Conservation (phyloP, 2,329 filamentous ascomycete species). For the Talaromyces funiculosus region DNA sequence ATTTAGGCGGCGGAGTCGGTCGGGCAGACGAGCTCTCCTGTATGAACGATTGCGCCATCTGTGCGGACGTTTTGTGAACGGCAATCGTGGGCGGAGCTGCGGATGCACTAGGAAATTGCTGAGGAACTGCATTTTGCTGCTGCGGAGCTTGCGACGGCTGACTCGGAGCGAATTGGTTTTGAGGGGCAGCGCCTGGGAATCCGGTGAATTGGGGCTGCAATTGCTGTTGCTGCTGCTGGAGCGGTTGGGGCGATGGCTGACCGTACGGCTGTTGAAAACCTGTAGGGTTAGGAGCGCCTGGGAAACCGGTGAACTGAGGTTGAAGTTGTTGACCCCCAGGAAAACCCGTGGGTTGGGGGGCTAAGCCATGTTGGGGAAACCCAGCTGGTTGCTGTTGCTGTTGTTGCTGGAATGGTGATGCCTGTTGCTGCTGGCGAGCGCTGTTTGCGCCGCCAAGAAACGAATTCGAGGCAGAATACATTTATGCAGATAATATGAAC, state of each 20-base stretch:
- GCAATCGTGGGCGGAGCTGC: conserved; percentile 47
- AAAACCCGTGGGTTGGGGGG: conserved; percentile 52
- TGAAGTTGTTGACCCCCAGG: conserved; percentile 49
- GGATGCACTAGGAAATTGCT: conserved; percentile 40
- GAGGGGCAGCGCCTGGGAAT: conserved; percentile 39
- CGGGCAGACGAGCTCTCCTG: conserved; percentile 48
- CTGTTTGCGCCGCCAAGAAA: conserved; percentile 75
- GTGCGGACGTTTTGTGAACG: conserved; percentile 55
- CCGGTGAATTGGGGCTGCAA: conserved; percentile 59
- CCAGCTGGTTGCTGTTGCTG: conserved; percentile 36
- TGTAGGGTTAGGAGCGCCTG: conserved; percentile 40
- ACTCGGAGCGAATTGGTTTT: conserved; percentile 23
- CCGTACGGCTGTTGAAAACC: conserved; percentile 30
- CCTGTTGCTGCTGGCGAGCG: conserved; percentile 58
- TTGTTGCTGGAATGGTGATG: conserved; percentile 42
- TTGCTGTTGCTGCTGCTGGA: conserved; percentile 28
- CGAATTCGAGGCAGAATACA: conserved; percentile 88
- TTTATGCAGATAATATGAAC: conserved; percentile 38
- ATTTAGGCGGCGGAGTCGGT: conserved; percentile 56
- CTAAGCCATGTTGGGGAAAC: conserved; percentile 45
- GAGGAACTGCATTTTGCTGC: conserved; percentile 19
- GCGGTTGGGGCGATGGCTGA: conserved; percentile 36
- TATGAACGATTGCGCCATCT: conserved; percentile 59
- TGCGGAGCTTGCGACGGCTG: conserved; percentile 16
- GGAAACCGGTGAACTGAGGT: conserved; percentile 64